Conservation (phyloP, 1,139 yeast genomes). For the Kluyveromyces marxianus region DNA sequence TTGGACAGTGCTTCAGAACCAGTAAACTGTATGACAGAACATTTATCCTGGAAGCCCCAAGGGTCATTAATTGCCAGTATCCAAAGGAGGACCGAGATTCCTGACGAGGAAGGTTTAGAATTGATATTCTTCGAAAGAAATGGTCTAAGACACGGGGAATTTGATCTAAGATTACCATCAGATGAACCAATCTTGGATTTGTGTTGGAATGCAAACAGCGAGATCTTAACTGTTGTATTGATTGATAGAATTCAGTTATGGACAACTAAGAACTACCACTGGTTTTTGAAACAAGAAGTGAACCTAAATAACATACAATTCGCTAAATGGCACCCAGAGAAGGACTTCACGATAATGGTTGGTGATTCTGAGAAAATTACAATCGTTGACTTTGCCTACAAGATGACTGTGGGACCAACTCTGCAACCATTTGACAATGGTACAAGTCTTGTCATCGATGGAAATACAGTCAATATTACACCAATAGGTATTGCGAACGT, state of each 20-base stretch:
- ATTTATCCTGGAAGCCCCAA: constrained; percentile 81
- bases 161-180: constrained; percentile 57
- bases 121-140: constrained; percentile 85
- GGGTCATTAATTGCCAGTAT: constrained; percentile 83
- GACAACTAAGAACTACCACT: constrained; percentile 89
- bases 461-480: constrained; percentile 61
- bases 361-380: constrained; percentile 48
- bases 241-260: constrained; percentile 66
- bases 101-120: constrained; percentile 34
- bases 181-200: constrained; percentile 44
- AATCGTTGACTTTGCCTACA: constrained; percentile 62
- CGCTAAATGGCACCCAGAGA: constrained; percentile 83
- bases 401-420: constrained; percentile 62
- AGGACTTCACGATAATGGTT: constrained; percentile 65
- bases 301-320: constrained; percentile 37
- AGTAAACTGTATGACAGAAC: constrained; percentile 69
- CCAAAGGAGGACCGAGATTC: constrained; percentile 41
- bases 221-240: constrained; percentile 63
- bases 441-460: constrained; percentile 75
- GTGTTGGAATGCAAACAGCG: constrained; percentile 80
- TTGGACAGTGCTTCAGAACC: constrained; percentile 87
- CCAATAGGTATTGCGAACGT: constrained; percentile 82
- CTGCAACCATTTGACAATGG: constrained; percentile 66
- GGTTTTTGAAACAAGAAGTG: constrained; percentile 87
- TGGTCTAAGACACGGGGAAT: constrained; percentile 87